Percentiles rank a stretch among this genome's conserved stretches.
phyloP scores from a whole-genome alignment of 768 basidiomycete genomes.

The Obba rivulosa region DNA sequence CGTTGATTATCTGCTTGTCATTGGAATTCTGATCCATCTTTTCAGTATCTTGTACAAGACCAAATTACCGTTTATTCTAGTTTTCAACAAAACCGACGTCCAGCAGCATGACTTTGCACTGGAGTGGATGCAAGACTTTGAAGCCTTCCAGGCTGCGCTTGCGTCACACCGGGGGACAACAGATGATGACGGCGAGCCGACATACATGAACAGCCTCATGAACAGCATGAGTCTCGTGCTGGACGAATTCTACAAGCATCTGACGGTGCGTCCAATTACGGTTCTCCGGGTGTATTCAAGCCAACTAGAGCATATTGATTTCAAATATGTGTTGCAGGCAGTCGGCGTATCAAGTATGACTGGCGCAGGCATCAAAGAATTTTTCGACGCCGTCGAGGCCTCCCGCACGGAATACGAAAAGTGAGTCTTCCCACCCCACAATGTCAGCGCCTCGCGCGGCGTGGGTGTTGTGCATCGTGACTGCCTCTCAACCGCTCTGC shows the following conservation, averaged over 20 bases:
- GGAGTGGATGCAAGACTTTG: constrained; percentile 99
- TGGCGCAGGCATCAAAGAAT: constrained; percentile 88
- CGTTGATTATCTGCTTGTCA: no score
- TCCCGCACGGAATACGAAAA: constrained; percentile 85
- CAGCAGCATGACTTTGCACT: constrained; percentile 85
- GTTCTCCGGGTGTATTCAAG: neutral
- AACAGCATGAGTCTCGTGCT: constrained; percentile 97
- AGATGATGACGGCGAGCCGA: constrained; percentile 85
- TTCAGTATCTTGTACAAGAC: constrained; percentile 94
- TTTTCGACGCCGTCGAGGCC: constrained; percentile 87
- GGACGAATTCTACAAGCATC: constrained; percentile 96
- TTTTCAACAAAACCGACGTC: constrained; percentile 98
- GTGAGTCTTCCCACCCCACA: constrained; percentile 37
- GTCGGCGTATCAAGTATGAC: constrained; percentile 96
- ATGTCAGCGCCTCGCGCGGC: neutral
- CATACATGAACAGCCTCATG: constrained; percentile 98
- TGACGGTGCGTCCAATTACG: constrained; percentile 57
- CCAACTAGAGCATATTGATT: no score
- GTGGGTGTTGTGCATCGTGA: neutral
- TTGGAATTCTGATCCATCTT: neutral
- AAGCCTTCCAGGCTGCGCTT: constrained; percentile 87
- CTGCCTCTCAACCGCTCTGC: neutral
- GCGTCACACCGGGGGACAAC: constrained; percentile 60
- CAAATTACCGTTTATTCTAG: constrained; percentile 92
- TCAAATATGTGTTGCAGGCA: constrained; percentile 43